A percentile compares a stretch with the other conserved stretches of the same genome.
Evolutionary conservation across 1,284 basidiomycete species (phyloP).

Genomic region (Irpex sp.): DNA sequence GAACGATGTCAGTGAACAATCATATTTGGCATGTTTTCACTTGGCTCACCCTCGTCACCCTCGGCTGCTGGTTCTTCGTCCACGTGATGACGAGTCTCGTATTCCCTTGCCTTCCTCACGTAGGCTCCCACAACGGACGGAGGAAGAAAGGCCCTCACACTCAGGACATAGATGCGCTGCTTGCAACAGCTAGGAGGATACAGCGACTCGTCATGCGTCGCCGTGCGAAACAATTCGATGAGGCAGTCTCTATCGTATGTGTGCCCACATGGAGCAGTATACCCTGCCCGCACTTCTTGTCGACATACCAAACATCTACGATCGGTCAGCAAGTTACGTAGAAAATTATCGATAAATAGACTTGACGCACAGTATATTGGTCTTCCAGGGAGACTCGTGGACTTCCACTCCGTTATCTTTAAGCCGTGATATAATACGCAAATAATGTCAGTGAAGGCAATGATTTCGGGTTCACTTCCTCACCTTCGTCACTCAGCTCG

Average conservation of each 20-base stretch:
- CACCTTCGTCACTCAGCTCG: too few relatives aligned
- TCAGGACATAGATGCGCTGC: not conserved
- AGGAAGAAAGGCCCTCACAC: not conserved
- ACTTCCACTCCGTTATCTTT: too few relatives aligned
- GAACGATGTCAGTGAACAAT: too few relatives aligned
- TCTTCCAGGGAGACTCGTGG: too few relatives aligned
- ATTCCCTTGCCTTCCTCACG: too few relatives aligned
- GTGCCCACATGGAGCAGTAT: not conserved
- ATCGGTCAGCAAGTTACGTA: not conserved
- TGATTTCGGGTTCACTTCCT: too few relatives aligned
- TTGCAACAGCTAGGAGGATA: not conserved
- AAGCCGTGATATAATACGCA: too few relatives aligned
- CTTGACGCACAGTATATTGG: not conserved
- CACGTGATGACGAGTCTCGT: too few relatives aligned
- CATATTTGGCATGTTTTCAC: too few relatives aligned
- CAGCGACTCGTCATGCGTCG: not conserved
- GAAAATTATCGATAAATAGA: not conserved
- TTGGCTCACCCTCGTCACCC: too few relatives aligned
- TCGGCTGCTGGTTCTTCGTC: too few relatives aligned
- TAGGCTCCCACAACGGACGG: not conserved
- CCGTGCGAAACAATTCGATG: not conserved
- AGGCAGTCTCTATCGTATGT: not conserved
- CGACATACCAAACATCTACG: constrained; percentile 20
- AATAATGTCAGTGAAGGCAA: too few relatives aligned
- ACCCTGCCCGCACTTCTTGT: not conserved